These are phyloP conservation scores for Penicillium sp. DNA, from an alignment of 2,329 filamentous ascomycete species.

Conservation along the genomic window DNA sequence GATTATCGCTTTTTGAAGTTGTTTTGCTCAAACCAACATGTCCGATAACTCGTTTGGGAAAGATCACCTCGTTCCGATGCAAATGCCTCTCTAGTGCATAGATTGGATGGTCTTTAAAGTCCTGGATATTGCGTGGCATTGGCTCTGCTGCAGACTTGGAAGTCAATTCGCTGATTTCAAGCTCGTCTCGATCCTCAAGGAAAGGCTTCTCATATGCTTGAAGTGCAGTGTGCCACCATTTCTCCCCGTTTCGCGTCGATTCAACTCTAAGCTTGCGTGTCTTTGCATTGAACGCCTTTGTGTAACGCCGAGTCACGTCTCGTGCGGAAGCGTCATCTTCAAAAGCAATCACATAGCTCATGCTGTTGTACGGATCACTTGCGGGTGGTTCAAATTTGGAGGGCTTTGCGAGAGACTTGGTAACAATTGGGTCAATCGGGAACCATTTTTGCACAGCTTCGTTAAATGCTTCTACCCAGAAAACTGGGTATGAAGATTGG, in stretches of 20 bases:
- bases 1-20: slow-evolving; percentile 45
- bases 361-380: slow-evolving; percentile 69
- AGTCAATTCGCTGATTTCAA: slow-evolving; percentile 75
- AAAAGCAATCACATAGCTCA: slow-evolving; percentile 83
- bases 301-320: slow-evolving; percentile 86
- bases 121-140: slow-evolving; percentile 80
- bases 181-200: slow-evolving; percentile 68
- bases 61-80: slow-evolving; percentile 75
- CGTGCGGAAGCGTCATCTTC: slow-evolving; percentile 73
- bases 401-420: slow-evolving; percentile 72
- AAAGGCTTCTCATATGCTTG: slow-evolving; percentile 43
- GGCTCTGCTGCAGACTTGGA: slow-evolving; percentile 71
- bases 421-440: slow-evolving; percentile 79
- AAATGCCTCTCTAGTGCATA: slow-evolving; percentile 85
- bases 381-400: slow-evolving; percentile 78
- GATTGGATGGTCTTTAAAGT: slow-evolving; percentile 82
- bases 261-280: slow-evolving; percentile 81
- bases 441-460: slow-evolving; percentile 87
- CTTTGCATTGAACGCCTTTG: slow-evolving; percentile 86
- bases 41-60: slow-evolving; percentile 69
- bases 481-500: slow-evolving; percentile 78
- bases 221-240: slow-evolving; percentile 56
- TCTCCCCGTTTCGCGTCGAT: slow-evolving; percentile 52
- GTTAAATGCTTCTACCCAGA: slow-evolving; percentile 93
- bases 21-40: slow-evolving; percentile 62